A percentile compares a stretch with the other conserved stretches of the same genome.
Conservation (phyloP, 2,329 filamentous ascomycete genomes). For the Akanthomyces uredinophilus region DNA sequence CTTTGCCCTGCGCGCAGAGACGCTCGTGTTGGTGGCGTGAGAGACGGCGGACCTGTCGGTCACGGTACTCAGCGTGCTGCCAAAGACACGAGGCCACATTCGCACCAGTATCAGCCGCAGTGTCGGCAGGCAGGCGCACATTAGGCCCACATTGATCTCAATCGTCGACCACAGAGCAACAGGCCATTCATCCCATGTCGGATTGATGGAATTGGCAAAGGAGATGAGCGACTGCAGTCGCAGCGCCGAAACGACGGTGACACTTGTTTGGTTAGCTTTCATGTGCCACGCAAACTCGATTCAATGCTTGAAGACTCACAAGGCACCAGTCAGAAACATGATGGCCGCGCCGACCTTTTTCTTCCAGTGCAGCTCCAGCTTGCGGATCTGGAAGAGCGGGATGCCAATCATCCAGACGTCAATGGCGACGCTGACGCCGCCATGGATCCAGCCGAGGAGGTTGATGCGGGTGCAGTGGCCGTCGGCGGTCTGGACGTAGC, state of each 20-base stretch:
- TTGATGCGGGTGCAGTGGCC: constrained; percentile 48
- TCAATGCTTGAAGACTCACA: constrained; percentile 28
- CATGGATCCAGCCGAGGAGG: constrained; percentile 45
- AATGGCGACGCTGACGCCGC: constrained; percentile 45
- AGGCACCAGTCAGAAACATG: constrained; percentile 47
- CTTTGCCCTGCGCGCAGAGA: neutral
- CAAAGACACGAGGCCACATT: constrained; percentile 12
- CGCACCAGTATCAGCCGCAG: constrained; percentile 21
- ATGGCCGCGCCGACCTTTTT: constrained; percentile 44
- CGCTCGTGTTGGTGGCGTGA: neutral
- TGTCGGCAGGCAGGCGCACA: constrained; percentile 23
- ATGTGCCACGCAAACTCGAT: neutral
- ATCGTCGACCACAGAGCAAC: constrained; percentile 21
- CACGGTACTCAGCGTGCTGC: neutral
- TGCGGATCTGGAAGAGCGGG: constrained; percentile 41
- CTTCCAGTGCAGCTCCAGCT: constrained; percentile 40
- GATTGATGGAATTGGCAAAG: constrained; percentile 20
- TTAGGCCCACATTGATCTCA: constrained; percentile 22
- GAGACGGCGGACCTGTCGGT: neutral
- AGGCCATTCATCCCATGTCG: constrained; percentile 19
- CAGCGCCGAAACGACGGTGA: constrained; percentile 21
- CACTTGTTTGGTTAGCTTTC: constrained; percentile 11
- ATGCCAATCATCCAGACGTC: constrained; percentile 50
- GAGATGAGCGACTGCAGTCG: constrained; percentile 18
- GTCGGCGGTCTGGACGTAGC: constrained; percentile 40